Percentiles rank a stretch among this genome's conserved stretches.
phyloP scores from a whole-genome alignment of 1,284 basidiomycete species.

The Porodaedalea pini region DNA sequence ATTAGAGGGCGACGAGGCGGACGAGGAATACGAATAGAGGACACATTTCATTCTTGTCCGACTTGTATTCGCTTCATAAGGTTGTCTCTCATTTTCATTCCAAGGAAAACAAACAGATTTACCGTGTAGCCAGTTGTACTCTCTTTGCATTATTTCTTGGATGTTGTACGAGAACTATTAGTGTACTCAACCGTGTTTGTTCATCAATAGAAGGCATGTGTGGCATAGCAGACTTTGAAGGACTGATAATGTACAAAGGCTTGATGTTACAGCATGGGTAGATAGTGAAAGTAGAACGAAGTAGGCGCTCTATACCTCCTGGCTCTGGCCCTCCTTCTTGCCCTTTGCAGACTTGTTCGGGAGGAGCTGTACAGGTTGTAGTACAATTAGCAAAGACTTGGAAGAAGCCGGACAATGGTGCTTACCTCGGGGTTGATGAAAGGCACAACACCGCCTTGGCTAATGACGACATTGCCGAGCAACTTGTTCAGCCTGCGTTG shows the following conservation, averaged over 20 bases:
- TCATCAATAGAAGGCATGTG: not conserved
- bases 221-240: too few relatives aligned
- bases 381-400: not conserved
- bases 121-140: too few relatives aligned
- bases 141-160: too few relatives aligned
- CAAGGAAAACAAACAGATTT: too few relatives aligned
- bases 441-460: constrained; percentile 85
- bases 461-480: constrained; percentile 80
- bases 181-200: too few relatives aligned
- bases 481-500: constrained; percentile 57
- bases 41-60: not conserved
- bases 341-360: constrained; percentile 38
- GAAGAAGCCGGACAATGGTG: not conserved
- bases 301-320: constrained; percentile 15
- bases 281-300: not conserved
- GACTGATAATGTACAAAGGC: too few relatives aligned
- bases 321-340: constrained; percentile 19
- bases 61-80: not conserved
- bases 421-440: constrained; percentile 45
- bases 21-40: constrained; percentile 16
- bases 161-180: too few relatives aligned
- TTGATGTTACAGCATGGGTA: not conserved
- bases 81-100: not conserved
- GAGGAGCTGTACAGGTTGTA: constrained; percentile 45
- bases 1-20: constrained; percentile 22